Conservation (phyloP, 1,139 yeast genomes). For the Suhomyces maxii region DNA sequence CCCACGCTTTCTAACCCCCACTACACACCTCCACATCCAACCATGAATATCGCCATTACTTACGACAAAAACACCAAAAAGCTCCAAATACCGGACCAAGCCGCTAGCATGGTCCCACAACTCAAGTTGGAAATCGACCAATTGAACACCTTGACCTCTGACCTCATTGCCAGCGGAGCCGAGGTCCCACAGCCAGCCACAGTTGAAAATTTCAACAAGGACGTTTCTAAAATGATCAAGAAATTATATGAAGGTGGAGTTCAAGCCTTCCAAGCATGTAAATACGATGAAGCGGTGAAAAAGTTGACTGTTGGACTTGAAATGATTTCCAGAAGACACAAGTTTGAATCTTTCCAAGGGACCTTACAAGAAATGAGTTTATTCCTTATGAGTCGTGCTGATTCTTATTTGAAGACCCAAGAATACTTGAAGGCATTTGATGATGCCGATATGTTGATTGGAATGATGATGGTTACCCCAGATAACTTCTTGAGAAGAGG, state of each 20-base stretch:
- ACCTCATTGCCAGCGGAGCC: conserved; percentile 56
- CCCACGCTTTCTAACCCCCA: background rate
- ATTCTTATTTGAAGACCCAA: conserved; percentile 67
- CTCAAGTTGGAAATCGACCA: conserved; percentile 55
- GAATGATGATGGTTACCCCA: conserved; percentile 64
- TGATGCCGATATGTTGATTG: conserved; percentile 74
- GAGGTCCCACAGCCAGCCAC: conserved; percentile 74
- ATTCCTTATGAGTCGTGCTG: conserved; percentile 79
- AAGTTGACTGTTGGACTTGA: conserved; percentile 77
- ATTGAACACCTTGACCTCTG: conserved; percentile 61
- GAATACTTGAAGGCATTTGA: conserved; percentile 72
- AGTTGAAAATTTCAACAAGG: conserved; percentile 52
- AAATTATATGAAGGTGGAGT: conserved; percentile 77
- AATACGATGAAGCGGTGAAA: conserved; percentile 70
- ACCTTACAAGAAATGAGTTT: conserved; percentile 75
- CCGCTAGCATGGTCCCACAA: conserved; percentile 25
- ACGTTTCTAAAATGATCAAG: conserved; percentile 63
- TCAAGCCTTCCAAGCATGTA: conserved; percentile 58
- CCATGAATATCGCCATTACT: conserved; percentile 23
- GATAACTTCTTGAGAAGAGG: conserved; percentile 85
- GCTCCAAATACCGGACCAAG: conserved; percentile 26
- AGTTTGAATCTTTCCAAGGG: conserved; percentile 82
- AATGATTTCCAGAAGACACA: conserved; percentile 75
- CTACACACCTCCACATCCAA: background rate
- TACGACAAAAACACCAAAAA: conserved; percentile 35